Conservation (phyloP, 2,329 filamentous ascomycete species). For the Fusarium pseudocircinatum region DNA sequence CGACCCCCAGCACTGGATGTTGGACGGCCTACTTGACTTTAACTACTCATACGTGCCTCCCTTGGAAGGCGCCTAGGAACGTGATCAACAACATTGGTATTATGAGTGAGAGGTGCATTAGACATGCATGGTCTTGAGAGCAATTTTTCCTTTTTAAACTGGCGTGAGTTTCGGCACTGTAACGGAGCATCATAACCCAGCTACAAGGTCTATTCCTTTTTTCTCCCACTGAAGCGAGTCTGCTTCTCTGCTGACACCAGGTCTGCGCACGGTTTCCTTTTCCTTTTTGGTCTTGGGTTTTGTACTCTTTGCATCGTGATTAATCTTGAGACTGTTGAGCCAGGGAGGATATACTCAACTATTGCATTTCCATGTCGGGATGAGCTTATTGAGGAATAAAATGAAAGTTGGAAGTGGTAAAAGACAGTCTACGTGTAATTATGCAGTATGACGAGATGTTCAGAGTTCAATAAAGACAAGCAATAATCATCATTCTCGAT, state of each 20-base stretch:
- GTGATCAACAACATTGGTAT: background rate
- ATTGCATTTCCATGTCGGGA: background rate
- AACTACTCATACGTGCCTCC: conserved; percentile 71
- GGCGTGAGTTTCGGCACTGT: conserved; percentile 14
- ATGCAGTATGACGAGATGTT: conserved; percentile 37
- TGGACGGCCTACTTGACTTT: conserved; percentile 85
- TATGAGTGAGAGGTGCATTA: background rate
- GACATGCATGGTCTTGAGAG: background rate
- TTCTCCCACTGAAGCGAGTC: background rate
- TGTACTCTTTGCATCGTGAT: conserved; percentile 25
- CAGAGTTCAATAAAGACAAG: conserved; percentile 13
- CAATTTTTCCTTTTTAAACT: background rate
- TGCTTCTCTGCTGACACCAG: background rate
- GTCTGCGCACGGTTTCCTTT: background rate
- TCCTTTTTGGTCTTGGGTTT: background rate
- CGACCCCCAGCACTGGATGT: conserved; percentile 91
- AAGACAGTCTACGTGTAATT: conserved; percentile 14
- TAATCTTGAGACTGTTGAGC: conserved; percentile 17
- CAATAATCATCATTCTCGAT: conserved; percentile 27
- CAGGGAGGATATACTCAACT: background rate
- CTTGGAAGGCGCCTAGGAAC: conserved; percentile 60
- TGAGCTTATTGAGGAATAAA: background rate
- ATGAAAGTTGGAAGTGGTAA: conserved; percentile 1
- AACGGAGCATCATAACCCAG: conserved; percentile 4
- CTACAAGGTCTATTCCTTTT: background rate